These are phyloP conservation scores for Fusarium goolgardi DNA, from an alignment of 2,329 filamentous ascomycete genomes.

Conservation along the genomic window DNA sequence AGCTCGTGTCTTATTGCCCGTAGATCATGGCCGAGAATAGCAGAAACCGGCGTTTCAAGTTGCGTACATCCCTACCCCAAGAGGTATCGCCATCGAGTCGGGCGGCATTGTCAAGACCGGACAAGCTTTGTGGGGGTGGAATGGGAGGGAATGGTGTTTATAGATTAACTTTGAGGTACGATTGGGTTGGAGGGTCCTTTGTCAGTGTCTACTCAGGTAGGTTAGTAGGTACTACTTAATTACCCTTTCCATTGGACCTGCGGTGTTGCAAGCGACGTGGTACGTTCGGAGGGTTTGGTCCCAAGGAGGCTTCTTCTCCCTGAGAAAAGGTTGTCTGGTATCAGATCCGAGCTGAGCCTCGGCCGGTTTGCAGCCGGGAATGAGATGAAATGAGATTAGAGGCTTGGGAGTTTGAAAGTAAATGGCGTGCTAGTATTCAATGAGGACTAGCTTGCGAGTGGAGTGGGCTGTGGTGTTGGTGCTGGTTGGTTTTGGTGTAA, in stretches of 20 bases:
- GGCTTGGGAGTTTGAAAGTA: not conserved
- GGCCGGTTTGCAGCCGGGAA: constrained; percentile 9
- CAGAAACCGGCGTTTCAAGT: constrained; percentile 52
- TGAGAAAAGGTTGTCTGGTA: not conserved
- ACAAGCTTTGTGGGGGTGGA: constrained; percentile 54
- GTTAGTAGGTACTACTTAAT: not conserved
- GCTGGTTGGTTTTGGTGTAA: constrained; percentile 1
- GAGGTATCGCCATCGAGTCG: constrained; percentile 41
- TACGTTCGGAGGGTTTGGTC: constrained; percentile 21
- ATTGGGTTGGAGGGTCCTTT: constrained; percentile 30
- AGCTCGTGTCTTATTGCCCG: constrained; percentile 25
- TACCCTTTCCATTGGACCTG: not conserved
- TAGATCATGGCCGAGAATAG: constrained; percentile 45
- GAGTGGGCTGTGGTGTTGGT: constrained; percentile 1
- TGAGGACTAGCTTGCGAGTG: constrained; percentile 6
- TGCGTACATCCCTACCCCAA: constrained; percentile 48
- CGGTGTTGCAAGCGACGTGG: not conserved
- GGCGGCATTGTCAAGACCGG: constrained; percentile 52
- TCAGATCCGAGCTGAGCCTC: constrained; percentile 19
- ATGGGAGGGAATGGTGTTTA: constrained; percentile 28
- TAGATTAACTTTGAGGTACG: constrained; percentile 32
- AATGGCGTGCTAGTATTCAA: constrained; percentile 4
- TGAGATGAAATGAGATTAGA: constrained; percentile 7
- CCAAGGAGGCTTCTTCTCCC: not conserved
- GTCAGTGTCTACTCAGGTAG: not conserved